Base-by-base conservation (phyloP, 352 stramenopile species). In the Vaucheria bursata region DNA sequence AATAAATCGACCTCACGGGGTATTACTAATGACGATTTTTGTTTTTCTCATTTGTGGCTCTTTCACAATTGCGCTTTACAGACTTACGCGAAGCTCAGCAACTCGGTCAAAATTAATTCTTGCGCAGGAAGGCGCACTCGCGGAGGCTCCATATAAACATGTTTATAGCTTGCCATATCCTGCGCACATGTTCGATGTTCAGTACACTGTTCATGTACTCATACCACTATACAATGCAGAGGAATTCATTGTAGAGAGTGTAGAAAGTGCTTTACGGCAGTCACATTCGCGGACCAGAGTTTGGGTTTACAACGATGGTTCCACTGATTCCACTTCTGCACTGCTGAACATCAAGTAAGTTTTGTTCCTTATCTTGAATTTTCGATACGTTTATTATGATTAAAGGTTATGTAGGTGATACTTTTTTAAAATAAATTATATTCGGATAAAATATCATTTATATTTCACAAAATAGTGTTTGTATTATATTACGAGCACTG, bases 331-430 rank as follows among this genome's bases (percentile, higher is more conserved):
- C 53, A 68, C 53, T 31, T 31, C 31, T 2, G 2, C 53, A 34
- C 53, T 68, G 53, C 53, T 68, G 2, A 68, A 68, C 53, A 68
- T 68, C 53, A 68, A 68, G 53, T 68, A 34, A 68, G 53, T 7
- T 31, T 34, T 2, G 53, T 12, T 12, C 12, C 45, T 59, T 12
- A 68, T 2, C 31, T 68, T 68, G 2, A 8, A 7, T 31, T 68
- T 59, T 18, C 18, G 18, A 25, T 59, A 18, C 18, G 45, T n/a
- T n/a, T n/a, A n/a, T 2, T 59, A 25, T 25, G 45, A 59, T 59
- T 59, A 25, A 59, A 59, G 45, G 12, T 59, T 25, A 18, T 12
- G 45, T 59, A 25, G 12, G 45, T 59, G 45, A 18, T 25, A 25
- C 45, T 12, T 59, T 25, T 12, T 59, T 59, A 18, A 25, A 18